phyloP scores from a whole-genome alignment of 805 yeast genomes.

The Kazachstania martiniae region DNA sequence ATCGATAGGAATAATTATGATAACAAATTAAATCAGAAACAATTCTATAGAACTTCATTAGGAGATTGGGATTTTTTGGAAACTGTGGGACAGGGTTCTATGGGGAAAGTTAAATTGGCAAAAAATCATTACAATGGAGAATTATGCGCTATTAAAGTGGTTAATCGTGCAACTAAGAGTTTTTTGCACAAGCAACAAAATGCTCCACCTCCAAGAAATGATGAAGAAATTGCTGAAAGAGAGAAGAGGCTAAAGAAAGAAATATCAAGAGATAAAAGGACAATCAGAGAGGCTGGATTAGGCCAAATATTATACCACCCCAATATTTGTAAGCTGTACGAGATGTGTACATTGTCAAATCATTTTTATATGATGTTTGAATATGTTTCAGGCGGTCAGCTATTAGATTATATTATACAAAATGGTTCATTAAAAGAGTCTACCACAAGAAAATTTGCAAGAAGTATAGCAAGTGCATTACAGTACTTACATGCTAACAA shows the following conservation, averaged over 20 bases:
- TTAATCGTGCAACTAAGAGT: constrained; percentile 75
- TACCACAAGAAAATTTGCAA: constrained; percentile 85
- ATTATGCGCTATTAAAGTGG: constrained; percentile 85
- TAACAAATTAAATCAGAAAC: too few species aligned
- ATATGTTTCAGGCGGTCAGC: constrained; percentile 93
- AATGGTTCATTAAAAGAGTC: constrained; percentile 90
- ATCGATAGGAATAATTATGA: too few species aligned
- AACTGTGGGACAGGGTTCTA: constrained; percentile 96
- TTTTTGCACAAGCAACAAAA: constrained; percentile 57
- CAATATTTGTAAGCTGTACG: constrained; percentile 80
- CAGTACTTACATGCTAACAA: constrained; percentile 90
- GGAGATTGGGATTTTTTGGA: constrained; percentile 92
- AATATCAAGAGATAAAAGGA: constrained; percentile 82
- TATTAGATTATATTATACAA: constrained; percentile 91
- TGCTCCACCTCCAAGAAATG: background rate
- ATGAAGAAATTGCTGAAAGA: constrained; percentile 39
- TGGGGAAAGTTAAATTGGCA: constrained; percentile 97
- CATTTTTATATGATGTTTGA: constrained; percentile 96
- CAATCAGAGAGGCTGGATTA: constrained; percentile 88
- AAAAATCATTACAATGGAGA: constrained; percentile 72
- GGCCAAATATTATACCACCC: constrained; percentile 86
- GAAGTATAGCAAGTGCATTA: constrained; percentile 86
- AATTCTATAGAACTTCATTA: background rate
- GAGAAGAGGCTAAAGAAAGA: constrained; percentile 70
- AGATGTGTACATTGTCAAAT: constrained; percentile 88